A percentile compares a stretch with the other conserved stretches of the same genome.
phyloP scores from a whole-genome alignment of 2,329 filamentous ascomycete species.

The Onygenales sp. region DNA sequence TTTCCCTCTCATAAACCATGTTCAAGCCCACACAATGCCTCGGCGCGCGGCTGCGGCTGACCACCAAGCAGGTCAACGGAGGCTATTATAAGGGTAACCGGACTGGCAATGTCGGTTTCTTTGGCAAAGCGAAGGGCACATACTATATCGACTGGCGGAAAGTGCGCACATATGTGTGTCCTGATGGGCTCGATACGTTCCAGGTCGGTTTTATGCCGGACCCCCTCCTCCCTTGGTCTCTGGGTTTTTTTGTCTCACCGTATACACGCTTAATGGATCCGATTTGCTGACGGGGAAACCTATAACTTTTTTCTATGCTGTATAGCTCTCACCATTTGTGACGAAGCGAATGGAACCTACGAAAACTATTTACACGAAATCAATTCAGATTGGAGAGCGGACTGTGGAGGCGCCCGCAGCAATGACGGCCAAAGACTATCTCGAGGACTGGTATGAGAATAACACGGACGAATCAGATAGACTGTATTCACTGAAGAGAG shows the following conservation, averaged over 20 bases:
- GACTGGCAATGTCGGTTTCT: conserved; percentile 78
- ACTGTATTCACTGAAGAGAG: not conserved
- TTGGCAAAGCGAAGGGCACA: conserved; percentile 42
- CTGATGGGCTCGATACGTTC: conserved; percentile 57
- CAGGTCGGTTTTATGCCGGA: conserved; percentile 47
- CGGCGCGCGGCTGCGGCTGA: conserved; percentile 66
- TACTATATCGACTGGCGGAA: conserved; percentile 79
- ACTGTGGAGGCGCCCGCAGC: conserved; percentile 12
- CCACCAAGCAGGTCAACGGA: conserved; percentile 84
- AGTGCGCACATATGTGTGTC: conserved; percentile 83
- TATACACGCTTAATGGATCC: not conserved
- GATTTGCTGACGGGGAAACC: not conserved
- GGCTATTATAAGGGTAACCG: conserved; percentile 97
- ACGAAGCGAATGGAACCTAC: conserved; percentile 32
- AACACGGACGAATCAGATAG: conserved; percentile 23
- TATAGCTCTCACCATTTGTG: conserved; percentile 37
- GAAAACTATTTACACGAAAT: conserved; percentile 23
- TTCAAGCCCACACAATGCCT: conserved; percentile 44
- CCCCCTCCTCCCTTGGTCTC: conserved; percentile 6
- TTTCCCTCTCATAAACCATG: conserved; percentile 20
- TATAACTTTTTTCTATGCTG: not conserved
- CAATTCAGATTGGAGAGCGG: conserved; percentile 13
- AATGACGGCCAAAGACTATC: conserved; percentile 27
- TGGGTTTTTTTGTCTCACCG: not conserved
- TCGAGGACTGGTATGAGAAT: conserved; percentile 30